These are phyloP conservation scores for Lathyrus tuberosus DNA, from an alignment of 306 rosid species.

Conservation along the genomic window DNA sequence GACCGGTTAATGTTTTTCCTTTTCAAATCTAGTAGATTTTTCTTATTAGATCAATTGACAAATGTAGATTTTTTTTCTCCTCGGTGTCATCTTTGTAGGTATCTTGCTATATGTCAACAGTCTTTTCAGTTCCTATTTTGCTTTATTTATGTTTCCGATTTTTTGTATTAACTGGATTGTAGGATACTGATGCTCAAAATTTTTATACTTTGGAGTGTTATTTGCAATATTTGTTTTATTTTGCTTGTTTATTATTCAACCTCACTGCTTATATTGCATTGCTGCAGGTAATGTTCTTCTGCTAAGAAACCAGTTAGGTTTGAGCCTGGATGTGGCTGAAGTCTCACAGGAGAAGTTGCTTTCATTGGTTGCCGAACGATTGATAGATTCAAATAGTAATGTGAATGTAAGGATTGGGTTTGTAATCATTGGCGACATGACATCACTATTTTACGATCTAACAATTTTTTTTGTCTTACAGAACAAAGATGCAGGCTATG, in stretches of 20 bases:
- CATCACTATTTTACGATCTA: conserved; percentile 27
- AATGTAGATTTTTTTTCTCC: neutral
- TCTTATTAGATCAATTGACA: conserved; percentile 11
- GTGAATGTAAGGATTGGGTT: conserved; percentile 59
- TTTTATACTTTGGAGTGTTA: conserved; percentile 21
- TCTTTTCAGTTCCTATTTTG: conserved; percentile 8
- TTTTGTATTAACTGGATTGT: conserved; percentile 16
- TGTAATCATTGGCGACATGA: conserved; percentile 6
- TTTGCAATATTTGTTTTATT: conserved; percentile 1
- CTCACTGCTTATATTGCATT: conserved; percentile 23
- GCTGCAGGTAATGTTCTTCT: conserved; percentile 88
- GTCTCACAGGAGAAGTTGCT: conserved; percentile 96
- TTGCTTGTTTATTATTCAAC: conserved; percentile 26
- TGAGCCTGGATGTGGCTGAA: conserved; percentile 81
- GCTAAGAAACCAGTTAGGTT: conserved; percentile 72
- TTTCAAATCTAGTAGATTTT: neutral
- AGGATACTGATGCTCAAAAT: conserved; percentile 6
- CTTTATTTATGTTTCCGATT: neutral
- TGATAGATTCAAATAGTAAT: conserved; percentile 89
- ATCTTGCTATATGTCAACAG: neutral
- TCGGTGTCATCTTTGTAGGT: no score
- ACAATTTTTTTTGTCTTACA: conserved; percentile 42
- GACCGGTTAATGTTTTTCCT: neutral
- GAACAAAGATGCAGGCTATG: conserved; percentile 91
- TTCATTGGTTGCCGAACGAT: conserved; percentile 83